Conservation (phyloP, 805 yeast species). For the Yamadazyma sp. region DNA sequence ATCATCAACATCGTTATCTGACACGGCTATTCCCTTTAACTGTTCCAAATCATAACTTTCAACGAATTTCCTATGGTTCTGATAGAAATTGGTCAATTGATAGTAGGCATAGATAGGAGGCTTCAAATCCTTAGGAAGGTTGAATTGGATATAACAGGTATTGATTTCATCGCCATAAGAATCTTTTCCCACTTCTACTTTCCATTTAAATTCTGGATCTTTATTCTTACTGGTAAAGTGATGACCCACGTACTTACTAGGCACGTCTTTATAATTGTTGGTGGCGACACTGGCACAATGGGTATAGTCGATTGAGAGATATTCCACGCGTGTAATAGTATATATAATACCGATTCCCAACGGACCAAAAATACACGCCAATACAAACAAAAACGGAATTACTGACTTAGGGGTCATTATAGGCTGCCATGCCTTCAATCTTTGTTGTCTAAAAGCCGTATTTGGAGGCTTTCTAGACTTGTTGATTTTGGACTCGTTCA, state of each 20-base stretch:
- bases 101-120: constrained; percentile 79
- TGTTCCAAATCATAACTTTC: constrained; percentile 80
- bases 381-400: constrained; percentile 72
- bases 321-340: constrained; percentile 79
- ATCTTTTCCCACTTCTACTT: constrained; percentile 36
- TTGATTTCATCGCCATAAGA: constrained; percentile 35
- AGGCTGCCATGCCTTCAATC: constrained; percentile 77
- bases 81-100: constrained; percentile 85
- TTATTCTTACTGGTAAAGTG: constrained; percentile 56
- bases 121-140: constrained; percentile 65
- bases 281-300: constrained; percentile 59
- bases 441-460: constrained; percentile 78
- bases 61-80: constrained; percentile 93
- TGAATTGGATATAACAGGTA: constrained; percentile 69
- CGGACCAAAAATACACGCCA: constrained; percentile 83
- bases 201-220: constrained; percentile 65
- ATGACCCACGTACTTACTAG: constrained; percentile 53
- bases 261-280: constrained; percentile 49
- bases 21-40: constrained; percentile 71
- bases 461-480: constrained; percentile 49
- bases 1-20: constrained; percentile 45
- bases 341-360: constrained; percentile 82
- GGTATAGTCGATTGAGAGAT: constrained; percentile 72
- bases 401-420: constrained; percentile 90
- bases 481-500: constrained; percentile 20